These are phyloP conservation scores for Podospora comata DNA, from an alignment of 495 filamentous ascomycete species.

Conservation along the genomic window DNA sequence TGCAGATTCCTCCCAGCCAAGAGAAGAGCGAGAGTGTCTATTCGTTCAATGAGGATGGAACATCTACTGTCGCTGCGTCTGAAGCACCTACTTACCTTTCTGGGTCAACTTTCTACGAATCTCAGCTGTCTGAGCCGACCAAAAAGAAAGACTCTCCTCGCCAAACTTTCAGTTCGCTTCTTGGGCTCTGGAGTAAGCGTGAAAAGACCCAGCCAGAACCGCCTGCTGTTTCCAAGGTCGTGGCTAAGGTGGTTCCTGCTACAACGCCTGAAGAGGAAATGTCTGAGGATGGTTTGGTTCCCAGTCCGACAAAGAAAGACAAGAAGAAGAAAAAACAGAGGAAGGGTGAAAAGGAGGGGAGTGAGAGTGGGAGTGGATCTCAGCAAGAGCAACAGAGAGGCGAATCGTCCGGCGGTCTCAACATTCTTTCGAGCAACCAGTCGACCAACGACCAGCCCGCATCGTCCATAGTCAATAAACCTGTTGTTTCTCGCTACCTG, in stretches of 20 bases:
- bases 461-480: slow-evolving; percentile 2
- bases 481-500: background rate
- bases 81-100: slow-evolving; percentile 34
- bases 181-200: slow-evolving; percentile 7
- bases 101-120: slow-evolving; percentile 31
- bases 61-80: slow-evolving; percentile 33
- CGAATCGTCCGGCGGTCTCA: slow-evolving; percentile 1
- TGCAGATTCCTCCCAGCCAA: slow-evolving; percentile 10
- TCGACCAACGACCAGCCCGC: slow-evolving; percentile 1
- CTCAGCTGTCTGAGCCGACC: slow-evolving; percentile 26
- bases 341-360: slow-evolving; percentile 2
- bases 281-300: background rate
- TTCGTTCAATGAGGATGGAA: slow-evolving; percentile 27
- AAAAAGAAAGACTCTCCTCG: slow-evolving; percentile 19
- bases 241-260: background rate
- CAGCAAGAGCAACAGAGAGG: slow-evolving; percentile 9
- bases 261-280: background rate
- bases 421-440: slow-evolving; percentile 5
- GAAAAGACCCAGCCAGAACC: background rate
- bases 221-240: background rate
- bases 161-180: slow-evolving; percentile 14
- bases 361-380: background rate
- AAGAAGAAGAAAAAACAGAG: slow-evolving; percentile 33
- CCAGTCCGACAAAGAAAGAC: slow-evolving; percentile 15
- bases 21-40: slow-evolving; percentile 27